Evolutionary conservation across 345 rosid species (phyloP).

Genomic region (Dipteronia sinensis): DNA sequence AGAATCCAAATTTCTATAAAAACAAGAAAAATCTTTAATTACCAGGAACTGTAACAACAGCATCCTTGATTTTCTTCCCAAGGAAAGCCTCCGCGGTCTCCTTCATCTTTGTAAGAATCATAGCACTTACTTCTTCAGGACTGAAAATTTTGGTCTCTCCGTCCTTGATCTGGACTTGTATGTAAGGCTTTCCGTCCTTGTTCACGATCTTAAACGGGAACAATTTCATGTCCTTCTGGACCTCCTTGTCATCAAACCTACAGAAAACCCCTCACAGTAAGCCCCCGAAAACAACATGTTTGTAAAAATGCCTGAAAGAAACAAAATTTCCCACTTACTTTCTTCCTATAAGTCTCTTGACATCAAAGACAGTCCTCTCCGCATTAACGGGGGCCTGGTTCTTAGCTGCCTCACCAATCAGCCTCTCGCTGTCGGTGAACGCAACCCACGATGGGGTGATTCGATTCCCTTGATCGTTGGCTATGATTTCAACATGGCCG

Average conservation of each 20-base stretch:
- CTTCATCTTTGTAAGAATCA: slow-evolving; percentile 32
- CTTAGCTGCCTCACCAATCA: slow-evolving; percentile 35
- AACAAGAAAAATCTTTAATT: too few relatives aligned
- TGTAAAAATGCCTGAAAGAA: not conserved
- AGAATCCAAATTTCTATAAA: not conserved
- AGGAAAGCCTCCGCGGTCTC: slow-evolving; percentile 38
- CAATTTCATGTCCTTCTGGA: slow-evolving; percentile 34
- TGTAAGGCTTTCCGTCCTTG: slow-evolving; percentile 35
- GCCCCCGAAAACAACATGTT: not conserved
- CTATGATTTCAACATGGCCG: slow-evolving; percentile 33
- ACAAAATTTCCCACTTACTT: slow-evolving; percentile 6
- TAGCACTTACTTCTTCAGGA: slow-evolving; percentile 38
- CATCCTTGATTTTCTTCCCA: slow-evolving; percentile 41
- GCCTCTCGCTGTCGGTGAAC: slow-evolving; percentile 27
- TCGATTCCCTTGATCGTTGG: slow-evolving; percentile 35
- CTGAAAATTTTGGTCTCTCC: slow-evolving; percentile 31
- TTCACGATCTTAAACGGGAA: slow-evolving; percentile 36
- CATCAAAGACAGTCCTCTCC: slow-evolving; percentile 33
- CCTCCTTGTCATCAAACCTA: slow-evolving; percentile 34
- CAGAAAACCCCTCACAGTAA: not conserved
- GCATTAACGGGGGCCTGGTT: slow-evolving; percentile 29
- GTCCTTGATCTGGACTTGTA: slow-evolving; percentile 29
- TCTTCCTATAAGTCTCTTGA: slow-evolving; percentile 34
- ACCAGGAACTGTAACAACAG: slow-evolving; percentile 39
- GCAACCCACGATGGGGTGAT: slow-evolving; percentile 37